phyloP scores from a whole-genome alignment of 2,329 filamentous ascomycete species.

The Neopestalotiopsis sp. region DNA sequence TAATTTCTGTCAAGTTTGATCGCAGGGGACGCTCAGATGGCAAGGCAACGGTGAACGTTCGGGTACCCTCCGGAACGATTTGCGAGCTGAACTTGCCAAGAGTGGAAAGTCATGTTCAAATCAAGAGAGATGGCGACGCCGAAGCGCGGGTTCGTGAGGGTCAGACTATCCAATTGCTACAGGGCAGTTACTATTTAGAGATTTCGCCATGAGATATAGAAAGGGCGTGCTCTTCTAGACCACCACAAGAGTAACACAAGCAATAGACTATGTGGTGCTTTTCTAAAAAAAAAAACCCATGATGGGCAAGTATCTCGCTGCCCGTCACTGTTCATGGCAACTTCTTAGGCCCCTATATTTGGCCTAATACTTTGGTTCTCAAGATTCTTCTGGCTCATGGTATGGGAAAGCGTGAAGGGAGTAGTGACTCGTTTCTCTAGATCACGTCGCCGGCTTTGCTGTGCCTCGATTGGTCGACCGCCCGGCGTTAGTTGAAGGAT shows the following conservation, averaged over 20 bases:
- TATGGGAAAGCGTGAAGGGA: neutral
- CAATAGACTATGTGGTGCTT: neutral
- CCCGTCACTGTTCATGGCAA: neutral
- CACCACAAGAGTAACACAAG: neutral
- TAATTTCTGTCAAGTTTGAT: conserved; percentile 33
- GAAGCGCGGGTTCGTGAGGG: neutral
- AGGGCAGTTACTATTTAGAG: neutral
- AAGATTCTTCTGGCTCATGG: too few relatives aligned
- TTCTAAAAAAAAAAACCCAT: neutral
- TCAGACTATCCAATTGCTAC: neutral
- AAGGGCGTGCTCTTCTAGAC: neutral
- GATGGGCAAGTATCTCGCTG: neutral
- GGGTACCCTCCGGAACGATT: conserved; percentile 3
- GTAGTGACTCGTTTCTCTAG: too few relatives aligned
- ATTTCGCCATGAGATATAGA: neutral
- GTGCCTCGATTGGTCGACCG: neutral
- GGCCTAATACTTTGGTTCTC: too few relatives aligned
- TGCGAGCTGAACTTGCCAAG: neutral
- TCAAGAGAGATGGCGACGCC: neutral
- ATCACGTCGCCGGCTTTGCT: neutral
- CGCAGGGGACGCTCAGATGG: conserved; percentile 18
- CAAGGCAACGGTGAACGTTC: neutral
- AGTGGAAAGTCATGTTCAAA: neutral
- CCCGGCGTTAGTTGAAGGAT: neutral
- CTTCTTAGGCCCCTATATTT: neutral